Conservation (phyloP, 2,329 filamentous ascomycete genomes). For the Coniochaeta sp. region DNA sequence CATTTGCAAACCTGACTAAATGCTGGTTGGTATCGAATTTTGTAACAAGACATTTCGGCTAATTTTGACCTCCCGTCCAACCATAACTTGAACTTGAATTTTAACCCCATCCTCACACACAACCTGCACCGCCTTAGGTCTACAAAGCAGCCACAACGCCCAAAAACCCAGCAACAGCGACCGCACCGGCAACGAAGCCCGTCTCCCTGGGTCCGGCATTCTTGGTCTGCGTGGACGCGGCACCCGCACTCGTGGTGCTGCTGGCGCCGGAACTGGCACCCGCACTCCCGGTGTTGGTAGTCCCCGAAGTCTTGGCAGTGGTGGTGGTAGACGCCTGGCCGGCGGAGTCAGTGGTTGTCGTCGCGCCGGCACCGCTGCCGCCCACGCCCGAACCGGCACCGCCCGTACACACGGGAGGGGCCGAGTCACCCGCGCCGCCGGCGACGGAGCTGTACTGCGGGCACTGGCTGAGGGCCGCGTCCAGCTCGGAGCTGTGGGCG, state of each 20-base stretch:
- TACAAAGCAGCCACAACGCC: slow-evolving; percentile 17
- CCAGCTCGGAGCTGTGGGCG: slow-evolving; percentile 12
- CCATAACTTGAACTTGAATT: neutral
- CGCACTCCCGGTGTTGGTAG: neutral
- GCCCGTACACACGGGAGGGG: neutral
- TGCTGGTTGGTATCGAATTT: no score
- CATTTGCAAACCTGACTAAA: no score
- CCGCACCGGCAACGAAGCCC: slow-evolving; percentile 13
- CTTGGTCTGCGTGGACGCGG: neutral
- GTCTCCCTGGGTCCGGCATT: slow-evolving; percentile 15
- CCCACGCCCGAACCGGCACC: neutral
- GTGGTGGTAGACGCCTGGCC: neutral
- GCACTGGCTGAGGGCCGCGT: slow-evolving; percentile 17
- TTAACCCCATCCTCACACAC: no score
- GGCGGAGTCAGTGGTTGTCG: neutral
- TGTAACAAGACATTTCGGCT: no score
- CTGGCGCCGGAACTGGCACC: neutral
- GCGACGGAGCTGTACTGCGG: slow-evolving; percentile 10
- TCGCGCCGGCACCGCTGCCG: neutral
- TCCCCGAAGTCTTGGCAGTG: neutral
- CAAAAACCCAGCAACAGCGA: slow-evolving; percentile 17
- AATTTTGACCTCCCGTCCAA: neutral
- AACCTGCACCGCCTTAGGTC: neutral
- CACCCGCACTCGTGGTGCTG: neutral
- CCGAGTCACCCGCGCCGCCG: neutral